Conservation (phyloP, 805 yeast genomes). For the Yarrowia phangngaensis region DNA sequence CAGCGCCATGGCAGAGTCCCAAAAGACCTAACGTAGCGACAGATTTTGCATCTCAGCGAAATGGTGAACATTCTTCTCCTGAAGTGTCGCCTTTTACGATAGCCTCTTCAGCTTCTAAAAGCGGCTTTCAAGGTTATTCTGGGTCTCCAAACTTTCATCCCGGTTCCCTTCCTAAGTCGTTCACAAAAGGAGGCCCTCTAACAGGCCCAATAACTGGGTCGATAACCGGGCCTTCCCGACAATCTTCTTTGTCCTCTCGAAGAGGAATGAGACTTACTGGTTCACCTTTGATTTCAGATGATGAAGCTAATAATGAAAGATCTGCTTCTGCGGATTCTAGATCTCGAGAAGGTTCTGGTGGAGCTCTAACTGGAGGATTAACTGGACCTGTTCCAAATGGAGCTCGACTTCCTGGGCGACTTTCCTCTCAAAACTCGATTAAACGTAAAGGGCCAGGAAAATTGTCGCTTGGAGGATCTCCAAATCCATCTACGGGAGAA, state of each 20-base stretch:
- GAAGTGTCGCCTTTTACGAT: constrained; percentile 30
- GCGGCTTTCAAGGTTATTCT: constrained; percentile 27
- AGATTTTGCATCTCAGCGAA: constrained; percentile 30
- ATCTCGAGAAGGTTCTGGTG: not conserved
- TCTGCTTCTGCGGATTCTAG: not conserved
- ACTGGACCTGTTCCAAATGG: constrained; percentile 16
- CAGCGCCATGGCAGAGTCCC: constrained; percentile 31
- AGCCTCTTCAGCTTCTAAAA: constrained; percentile 26
- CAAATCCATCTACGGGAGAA: constrained; percentile 35
- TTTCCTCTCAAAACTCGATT: constrained; percentile 22
- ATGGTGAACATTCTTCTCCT: constrained; percentile 30
- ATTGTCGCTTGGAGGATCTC: constrained; percentile 30
- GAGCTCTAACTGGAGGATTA: constrained; percentile 28
- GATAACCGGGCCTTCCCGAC: constrained; percentile 27
- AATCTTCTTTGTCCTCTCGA: constrained; percentile 39
- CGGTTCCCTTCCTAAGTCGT: constrained; percentile 16
- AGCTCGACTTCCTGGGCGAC: constrained; percentile 12
- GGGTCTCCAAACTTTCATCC: constrained; percentile 30
- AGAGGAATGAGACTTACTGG: constrained; percentile 38
- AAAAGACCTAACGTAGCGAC: constrained; percentile 32
- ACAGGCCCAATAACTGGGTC: constrained; percentile 13
- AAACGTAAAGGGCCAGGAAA: constrained; percentile 22
- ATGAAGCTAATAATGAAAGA: constrained; percentile 3
- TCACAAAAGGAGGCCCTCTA: constrained; percentile 31
- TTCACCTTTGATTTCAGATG: constrained; percentile 26